phyloP scores from a whole-genome alignment of 768 basidiomycete species.

The Suillus ampliporus region DNA sequence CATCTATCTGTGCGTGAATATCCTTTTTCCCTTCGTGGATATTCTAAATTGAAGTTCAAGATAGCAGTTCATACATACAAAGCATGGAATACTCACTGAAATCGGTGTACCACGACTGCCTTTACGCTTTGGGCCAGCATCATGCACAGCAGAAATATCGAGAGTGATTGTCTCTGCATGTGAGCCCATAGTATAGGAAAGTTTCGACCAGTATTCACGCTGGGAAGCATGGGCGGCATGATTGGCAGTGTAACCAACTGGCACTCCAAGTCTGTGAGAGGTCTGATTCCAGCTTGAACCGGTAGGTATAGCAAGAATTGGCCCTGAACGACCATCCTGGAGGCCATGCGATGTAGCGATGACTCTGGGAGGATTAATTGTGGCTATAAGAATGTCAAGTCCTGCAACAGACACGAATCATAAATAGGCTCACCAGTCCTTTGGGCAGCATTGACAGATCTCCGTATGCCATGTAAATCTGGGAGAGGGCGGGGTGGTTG shows the following conservation, averaged over 20 bases:
- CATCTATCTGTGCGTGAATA: slow-evolving; percentile 2
- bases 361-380: slow-evolving; percentile 3
- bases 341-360: neutral
- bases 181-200: neutral
- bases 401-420: too few species aligned
- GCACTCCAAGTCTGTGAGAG: neutral
- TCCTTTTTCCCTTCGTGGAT: slow-evolving; percentile 14
- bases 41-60: too few species aligned
- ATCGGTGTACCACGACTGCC: slow-evolving; percentile 5
- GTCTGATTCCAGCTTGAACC: neutral
- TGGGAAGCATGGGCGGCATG: neutral
- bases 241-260: neutral
- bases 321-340: neutral
- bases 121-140: neutral
- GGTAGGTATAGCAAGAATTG: neutral
- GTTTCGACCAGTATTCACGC: neutral
- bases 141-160: slow-evolving; percentile 8
- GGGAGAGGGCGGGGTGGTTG: neutral
- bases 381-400: neutral
- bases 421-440: neutral
- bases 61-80: too few species aligned
- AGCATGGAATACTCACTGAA: slow-evolving; percentile 9
- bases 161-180: slow-evolving; percentile 9
- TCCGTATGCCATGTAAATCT: slow-evolving; percentile 3
- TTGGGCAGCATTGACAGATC: slow-evolving; percentile 7